These are phyloP conservation scores for Lachnellula occidentalis DNA, from an alignment of 2,329 filamentous ascomycete genomes.

Conservation along the genomic window DNA sequence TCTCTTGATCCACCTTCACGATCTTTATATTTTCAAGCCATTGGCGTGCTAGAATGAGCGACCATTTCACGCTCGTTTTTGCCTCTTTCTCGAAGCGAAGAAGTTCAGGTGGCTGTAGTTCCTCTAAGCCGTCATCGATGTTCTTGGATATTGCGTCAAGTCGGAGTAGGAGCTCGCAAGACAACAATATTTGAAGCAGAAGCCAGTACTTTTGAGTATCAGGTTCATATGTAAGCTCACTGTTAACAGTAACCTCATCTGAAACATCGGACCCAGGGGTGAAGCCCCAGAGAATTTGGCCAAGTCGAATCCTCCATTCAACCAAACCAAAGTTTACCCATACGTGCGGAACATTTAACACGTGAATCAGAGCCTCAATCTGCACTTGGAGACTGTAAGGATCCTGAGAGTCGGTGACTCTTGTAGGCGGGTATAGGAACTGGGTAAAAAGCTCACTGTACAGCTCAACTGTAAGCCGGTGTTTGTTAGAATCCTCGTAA, in stretches of 20 bases:
- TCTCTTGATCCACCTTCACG: conserved; percentile 36
- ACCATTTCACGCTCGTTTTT: conserved; percentile 60
- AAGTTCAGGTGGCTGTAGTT: conserved; percentile 50
- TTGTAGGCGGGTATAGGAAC: conserved; percentile 52
- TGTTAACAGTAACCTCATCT: conserved; percentile 48
- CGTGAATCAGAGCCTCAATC: conserved; percentile 61
- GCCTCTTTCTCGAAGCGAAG: conserved; percentile 57
- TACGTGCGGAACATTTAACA: conserved; percentile 58
- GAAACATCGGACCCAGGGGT: conserved; percentile 44
- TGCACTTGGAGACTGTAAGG: conserved; percentile 63
- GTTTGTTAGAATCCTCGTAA: conserved; percentile 45
- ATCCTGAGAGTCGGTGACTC: conserved; percentile 51
- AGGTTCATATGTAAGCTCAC: conserved; percentile 43
- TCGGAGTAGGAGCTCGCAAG: conserved; percentile 60
- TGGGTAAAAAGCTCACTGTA: conserved; percentile 59
- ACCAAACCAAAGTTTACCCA: conserved; percentile 72
- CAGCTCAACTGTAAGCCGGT: conserved; percentile 48
- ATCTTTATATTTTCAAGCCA: conserved; percentile 66
- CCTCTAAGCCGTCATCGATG: conserved; percentile 48
- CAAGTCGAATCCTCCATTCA: conserved; percentile 68
- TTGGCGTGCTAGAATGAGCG: conserved; percentile 55
- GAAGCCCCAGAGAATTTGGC: conserved; percentile 64
- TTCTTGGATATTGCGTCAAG: conserved; percentile 58
- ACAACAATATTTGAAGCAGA: conserved; percentile 58
- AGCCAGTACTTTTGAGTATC: conserved; percentile 63